Conservation (phyloP, 768 basidiomycete species). For the Peribolospora baueri region DNA sequence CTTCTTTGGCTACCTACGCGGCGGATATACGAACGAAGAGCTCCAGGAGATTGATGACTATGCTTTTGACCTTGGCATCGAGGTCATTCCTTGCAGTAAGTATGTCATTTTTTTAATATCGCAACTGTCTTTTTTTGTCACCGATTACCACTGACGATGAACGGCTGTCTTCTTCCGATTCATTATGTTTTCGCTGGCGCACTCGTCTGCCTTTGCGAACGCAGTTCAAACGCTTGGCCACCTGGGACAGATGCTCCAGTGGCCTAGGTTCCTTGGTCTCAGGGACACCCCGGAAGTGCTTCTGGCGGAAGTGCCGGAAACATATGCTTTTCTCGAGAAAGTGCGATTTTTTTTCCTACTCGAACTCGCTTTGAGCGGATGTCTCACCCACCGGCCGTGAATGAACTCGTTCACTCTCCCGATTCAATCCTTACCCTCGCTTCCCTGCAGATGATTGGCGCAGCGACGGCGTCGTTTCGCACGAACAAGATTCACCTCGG, state of each 20-base stretch:
- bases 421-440: no score
- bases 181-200: background rate
- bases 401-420: background rate
- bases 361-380: background rate
- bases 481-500: slow-evolving; percentile 11
- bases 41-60: slow-evolving; percentile 12
- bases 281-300: slow-evolving; percentile 12
- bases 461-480: slow-evolving; percentile 7
- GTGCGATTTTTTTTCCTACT: background rate
- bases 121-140: no score
- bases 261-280: slow-evolving; percentile 9
- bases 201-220: background rate
- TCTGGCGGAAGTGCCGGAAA: slow-evolving; percentile 7
- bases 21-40: slow-evolving; percentile 7
- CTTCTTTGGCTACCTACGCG: slow-evolving; percentile 14
- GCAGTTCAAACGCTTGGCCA: slow-evolving; percentile 13
- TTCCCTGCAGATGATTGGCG: slow-evolving; percentile 9
- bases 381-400: background rate
- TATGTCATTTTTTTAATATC: no score
- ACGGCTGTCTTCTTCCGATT: no score
- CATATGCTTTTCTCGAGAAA: slow-evolving; percentile 13
- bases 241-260: slow-evolving; percentile 14
- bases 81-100: slow-evolving; percentile 7
- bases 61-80: slow-evolving; percentile 10
- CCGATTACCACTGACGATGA: no score